These are phyloP conservation scores for Aegilops longissima DNA, from an alignment of 176 grass and related monocot species.

Conservation along the genomic window DNA sequence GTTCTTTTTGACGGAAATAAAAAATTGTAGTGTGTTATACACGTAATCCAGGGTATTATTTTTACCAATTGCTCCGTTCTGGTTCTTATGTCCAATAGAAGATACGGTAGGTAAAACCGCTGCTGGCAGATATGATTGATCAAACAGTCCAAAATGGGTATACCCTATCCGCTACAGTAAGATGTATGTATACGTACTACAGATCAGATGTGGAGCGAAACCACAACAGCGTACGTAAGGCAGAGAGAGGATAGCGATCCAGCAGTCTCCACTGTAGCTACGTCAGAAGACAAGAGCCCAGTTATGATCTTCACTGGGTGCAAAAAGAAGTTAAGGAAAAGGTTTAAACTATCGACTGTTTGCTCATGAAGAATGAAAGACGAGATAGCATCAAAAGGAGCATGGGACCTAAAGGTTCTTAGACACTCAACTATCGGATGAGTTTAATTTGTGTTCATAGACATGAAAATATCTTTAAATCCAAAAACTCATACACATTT, in stretches of 20 bases:
- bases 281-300: neutral
- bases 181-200: neutral
- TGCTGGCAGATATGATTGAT: neutral
- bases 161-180: slow-evolving; percentile 14
- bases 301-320: neutral
- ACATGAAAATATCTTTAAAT: neutral
- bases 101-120: neutral
- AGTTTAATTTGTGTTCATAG: neutral
- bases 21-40: neutral
- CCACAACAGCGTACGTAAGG: neutral
- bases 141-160: slow-evolving; percentile 18
- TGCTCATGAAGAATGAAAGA: slow-evolving; percentile 13
- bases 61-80: neutral
- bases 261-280: neutral
- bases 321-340: slow-evolving; percentile 10
- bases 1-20: neutral
- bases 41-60: neutral
- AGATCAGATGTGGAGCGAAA: neutral
- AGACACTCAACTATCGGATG: neutral
- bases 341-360: neutral
- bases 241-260: neutral
- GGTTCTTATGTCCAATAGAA: neutral
- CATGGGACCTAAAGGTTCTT: neutral
- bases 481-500: neutral
- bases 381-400: neutral